Evolutionary conservation across 2,329 filamentous ascomycete genomes (phyloP).

Genomic region (Ilyonectria mors-panacis): DNA sequence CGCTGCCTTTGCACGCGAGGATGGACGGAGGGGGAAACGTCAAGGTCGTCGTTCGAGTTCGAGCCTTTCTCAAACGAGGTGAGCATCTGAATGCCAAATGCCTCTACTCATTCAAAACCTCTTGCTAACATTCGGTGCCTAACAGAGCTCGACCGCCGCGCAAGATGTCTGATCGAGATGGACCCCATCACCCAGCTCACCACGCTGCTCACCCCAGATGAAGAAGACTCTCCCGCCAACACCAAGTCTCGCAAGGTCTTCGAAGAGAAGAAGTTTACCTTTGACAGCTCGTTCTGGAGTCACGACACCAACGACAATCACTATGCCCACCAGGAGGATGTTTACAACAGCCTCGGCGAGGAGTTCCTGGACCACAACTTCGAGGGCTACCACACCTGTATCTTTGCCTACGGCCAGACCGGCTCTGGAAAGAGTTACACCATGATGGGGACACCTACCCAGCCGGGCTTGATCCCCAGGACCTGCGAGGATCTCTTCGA

Average conservation of each 20-base stretch:
- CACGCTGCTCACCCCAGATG: conserved; percentile 79
- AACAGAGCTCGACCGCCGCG: conserved; percentile 83
- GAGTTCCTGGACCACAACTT: conserved; percentile 99
- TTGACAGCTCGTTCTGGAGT: conserved; percentile 99
- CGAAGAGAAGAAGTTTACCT: conserved; percentile 93
- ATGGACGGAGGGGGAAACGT: conserved; percentile 82
- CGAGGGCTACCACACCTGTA: conserved; percentile 98
- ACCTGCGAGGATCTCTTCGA: conserved; percentile 98
- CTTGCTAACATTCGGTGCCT: background rate
- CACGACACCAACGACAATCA: conserved; percentile 84
- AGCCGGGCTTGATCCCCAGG: conserved; percentile 92
- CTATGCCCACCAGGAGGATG: conserved; percentile 92
- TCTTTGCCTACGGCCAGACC: conserved; percentile 98
- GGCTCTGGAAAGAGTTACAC: conserved; percentile 98
- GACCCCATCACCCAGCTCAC: conserved; percentile 89
- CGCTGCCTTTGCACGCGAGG: conserved; percentile 69
- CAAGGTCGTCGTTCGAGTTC: conserved; percentile 84
- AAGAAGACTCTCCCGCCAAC: conserved; percentile 66
- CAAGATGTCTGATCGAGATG: conserved; percentile 92
- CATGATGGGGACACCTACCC: conserved; percentile 91
- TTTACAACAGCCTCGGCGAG: conserved; percentile 94
- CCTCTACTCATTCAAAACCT: background rate
- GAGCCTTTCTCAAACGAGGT: conserved; percentile 86
- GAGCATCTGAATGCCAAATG: conserved; percentile 42
- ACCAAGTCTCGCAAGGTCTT: conserved; percentile 80